Evolutionary conservation across 495 filamentous ascomycete genomes (phyloP).

Genomic region (Penicillium arizonense): DNA sequence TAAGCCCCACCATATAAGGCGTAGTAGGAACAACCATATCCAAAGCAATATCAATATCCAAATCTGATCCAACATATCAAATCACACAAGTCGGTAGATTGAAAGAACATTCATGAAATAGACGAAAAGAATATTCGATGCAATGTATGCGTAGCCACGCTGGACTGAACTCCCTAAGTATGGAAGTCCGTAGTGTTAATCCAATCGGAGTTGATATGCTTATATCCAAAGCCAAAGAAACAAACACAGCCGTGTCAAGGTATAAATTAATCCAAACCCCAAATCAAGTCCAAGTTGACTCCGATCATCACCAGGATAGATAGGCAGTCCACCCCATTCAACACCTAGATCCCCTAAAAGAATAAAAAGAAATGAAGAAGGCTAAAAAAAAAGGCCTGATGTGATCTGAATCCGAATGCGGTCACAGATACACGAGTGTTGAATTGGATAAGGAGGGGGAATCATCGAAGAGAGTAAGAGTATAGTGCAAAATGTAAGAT

Average conservation of each 20-base stretch:
- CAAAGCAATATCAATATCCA: not conserved
- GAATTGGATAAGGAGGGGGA: not conserved
- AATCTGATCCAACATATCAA: not conserved
- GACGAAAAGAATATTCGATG: not conserved
- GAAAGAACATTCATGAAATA: not conserved
- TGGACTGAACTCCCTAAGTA: not conserved
- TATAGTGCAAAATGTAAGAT: conserved; percentile 5
- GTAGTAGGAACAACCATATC: not conserved
- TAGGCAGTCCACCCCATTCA: no score
- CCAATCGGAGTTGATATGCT: not conserved
- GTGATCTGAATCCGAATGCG: not conserved
- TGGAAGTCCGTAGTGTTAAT: not conserved
- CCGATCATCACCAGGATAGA: no score
- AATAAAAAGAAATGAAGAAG: no score
- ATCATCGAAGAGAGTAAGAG: not conserved
- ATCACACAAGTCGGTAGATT: not conserved
- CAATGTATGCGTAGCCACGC: not conserved
- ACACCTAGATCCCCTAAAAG: no score
- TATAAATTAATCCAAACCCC: no score
- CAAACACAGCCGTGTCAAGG: no score
- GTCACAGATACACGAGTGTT: not conserved
- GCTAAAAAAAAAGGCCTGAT: not conserved
- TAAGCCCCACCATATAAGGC: no score
- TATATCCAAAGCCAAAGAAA: no score
- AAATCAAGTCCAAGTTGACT: no score